These are phyloP conservation scores for Trichoderma oligosporum DNA, from an alignment of 2,329 filamentous ascomycete genomes.

Conservation along the genomic window DNA sequence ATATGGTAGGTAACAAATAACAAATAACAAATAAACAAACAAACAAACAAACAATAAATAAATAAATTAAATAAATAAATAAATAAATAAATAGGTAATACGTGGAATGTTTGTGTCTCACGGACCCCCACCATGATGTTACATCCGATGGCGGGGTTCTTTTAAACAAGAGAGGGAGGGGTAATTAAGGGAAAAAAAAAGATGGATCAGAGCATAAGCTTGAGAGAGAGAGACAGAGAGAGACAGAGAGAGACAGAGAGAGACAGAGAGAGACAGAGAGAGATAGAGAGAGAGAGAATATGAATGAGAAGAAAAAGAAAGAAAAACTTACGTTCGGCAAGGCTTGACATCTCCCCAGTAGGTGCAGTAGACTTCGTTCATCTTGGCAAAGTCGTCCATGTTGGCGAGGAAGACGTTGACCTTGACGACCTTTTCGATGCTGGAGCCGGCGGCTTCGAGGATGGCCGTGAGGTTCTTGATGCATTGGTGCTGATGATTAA, in stretches of 20 bases:
- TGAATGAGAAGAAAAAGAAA: not conserved
- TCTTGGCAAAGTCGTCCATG: slow-evolving; percentile 70
- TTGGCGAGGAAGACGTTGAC: slow-evolving; percentile 68
- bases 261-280: not conserved
- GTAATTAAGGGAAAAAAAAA: not conserved
- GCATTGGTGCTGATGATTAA: slow-evolving; percentile 48
- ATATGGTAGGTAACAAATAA: too few species aligned
- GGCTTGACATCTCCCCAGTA: slow-evolving; percentile 58
- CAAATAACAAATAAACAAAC: too few species aligned
- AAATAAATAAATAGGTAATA: too few species aligned
- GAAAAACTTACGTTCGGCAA: slow-evolving; percentile 37
- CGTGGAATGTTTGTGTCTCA: not conserved
- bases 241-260: too few species aligned
- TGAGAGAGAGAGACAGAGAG: not conserved
- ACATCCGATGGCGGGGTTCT: slow-evolving; percentile 16
- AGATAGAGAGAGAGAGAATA: too few species aligned
- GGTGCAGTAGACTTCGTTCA: slow-evolving; percentile 70
- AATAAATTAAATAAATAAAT: too few species aligned
- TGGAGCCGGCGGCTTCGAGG: slow-evolving; percentile 63
- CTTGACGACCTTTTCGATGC: slow-evolving; percentile 65
- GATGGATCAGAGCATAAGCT: not conserved
- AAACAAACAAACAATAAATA: too few species aligned
- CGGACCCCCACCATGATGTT: slow-evolving; percentile 8
- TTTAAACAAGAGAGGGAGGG: slow-evolving; percentile 2
- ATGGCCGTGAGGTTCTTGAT: slow-evolving; percentile 69